Conservation (phyloP, 2,329 filamentous ascomycete genomes). For the Cytospora piceicola region DNA sequence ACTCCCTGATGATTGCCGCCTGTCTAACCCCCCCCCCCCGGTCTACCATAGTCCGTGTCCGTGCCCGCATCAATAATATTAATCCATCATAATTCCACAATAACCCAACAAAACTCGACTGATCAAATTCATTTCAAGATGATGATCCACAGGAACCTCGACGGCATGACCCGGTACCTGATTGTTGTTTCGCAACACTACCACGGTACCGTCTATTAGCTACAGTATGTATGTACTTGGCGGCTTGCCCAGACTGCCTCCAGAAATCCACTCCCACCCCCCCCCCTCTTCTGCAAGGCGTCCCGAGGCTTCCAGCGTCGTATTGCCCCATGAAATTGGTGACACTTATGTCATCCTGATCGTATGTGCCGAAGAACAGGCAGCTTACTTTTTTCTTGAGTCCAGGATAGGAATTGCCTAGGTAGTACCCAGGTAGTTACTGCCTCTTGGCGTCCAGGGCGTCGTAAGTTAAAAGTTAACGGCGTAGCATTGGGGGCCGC, state of each 20-base stretch:
- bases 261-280: no score
- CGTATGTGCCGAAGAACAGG: background rate
- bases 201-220: no score
- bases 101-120: background rate
- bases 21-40: no score
- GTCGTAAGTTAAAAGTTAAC: background rate
- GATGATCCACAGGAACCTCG: background rate
- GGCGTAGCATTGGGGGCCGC: slow-evolving; percentile 1
- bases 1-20: no score
- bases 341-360: background rate
- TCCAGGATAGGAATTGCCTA: background rate
- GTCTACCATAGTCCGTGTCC: background rate
- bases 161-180: background rate
- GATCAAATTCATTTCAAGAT: slow-evolving; percentile 1
- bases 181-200: background rate
- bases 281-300: background rate
- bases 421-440: background rate
- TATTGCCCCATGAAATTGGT: background rate
- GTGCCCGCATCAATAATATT: background rate
- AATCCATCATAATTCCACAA: background rate
- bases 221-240: no score
- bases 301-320: background rate
- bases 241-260: no score
- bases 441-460: background rate
- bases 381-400: background rate